Conservation (phyloP, 129 eudicot species). For the Chrysanthemum makinoi region DNA sequence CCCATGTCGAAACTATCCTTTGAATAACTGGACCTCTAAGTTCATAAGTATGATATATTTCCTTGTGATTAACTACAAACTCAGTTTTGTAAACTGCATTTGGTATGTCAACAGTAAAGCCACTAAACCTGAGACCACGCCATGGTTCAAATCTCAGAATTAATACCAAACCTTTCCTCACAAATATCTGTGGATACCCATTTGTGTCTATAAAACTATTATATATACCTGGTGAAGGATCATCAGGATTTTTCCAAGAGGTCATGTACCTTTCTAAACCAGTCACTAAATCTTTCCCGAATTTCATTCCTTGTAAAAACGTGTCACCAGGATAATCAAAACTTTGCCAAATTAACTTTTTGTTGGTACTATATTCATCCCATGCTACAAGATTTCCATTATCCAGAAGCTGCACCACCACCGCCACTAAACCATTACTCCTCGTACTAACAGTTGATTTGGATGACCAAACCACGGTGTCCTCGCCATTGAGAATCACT, state of each 20-base stretch:
- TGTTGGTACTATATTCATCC: neutral
- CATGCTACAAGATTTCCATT: slow-evolving; percentile 21
- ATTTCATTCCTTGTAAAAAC: slow-evolving; percentile 25
- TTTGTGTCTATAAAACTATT: slow-evolving; percentile 1
- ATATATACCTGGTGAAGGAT: slow-evolving; percentile 31
- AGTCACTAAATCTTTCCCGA: slow-evolving; percentile 32
- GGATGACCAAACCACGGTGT: slow-evolving; percentile 29
- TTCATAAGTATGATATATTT: slow-evolving; percentile 6
- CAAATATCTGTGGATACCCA: slow-evolving; percentile 31
- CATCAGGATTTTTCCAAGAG: slow-evolving; percentile 29
- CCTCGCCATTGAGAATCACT: neutral
- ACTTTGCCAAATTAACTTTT: slow-evolving; percentile 21
- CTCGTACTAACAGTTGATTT: neutral
- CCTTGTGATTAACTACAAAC: slow-evolving; percentile 19
- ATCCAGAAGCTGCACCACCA: slow-evolving; percentile 15
- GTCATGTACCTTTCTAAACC: slow-evolving; percentile 23
- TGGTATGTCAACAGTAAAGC: neutral
- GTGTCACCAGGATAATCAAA: slow-evolving; percentile 31
- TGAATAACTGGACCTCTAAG: slow-evolving; percentile 9
- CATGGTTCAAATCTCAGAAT: slow-evolving; percentile 25
- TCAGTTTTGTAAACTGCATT: neutral
- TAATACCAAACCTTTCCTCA: neutral
- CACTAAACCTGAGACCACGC: slow-evolving; percentile 22
- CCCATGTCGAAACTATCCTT: slow-evolving; percentile 11
- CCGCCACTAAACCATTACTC: neutral